Evolutionary conservation across 2,329 filamentous ascomycete species (phyloP).

Genomic region (Fusarium kyushuense): DNA sequence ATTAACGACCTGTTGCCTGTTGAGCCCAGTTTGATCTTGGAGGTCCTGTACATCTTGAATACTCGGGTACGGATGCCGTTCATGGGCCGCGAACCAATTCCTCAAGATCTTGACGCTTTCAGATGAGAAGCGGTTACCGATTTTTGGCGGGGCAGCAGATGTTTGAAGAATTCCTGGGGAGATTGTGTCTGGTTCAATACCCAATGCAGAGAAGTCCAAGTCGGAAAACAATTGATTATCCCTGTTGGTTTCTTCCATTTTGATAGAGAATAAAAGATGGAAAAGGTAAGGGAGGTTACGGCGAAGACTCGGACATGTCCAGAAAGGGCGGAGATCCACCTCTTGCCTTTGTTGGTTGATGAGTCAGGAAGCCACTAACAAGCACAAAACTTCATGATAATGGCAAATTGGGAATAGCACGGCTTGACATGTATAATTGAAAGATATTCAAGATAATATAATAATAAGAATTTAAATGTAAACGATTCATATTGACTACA

Average conservation of each 20-base stretch:
- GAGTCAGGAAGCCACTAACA: constrained; percentile 20
- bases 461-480: no score
- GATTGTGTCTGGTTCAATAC: constrained; percentile 12
- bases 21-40: constrained; percentile 79
- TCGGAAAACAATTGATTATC: background rate
- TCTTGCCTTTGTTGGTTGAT: constrained; percentile 4
- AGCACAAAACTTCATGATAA: constrained; percentile 10
- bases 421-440: no score
- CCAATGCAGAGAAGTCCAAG: background rate
- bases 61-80: constrained; percentile 82
- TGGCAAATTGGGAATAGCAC: background rate
- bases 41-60: constrained; percentile 83
- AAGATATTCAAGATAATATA: no score
- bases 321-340: constrained; percentile 40
- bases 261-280: constrained; percentile 7
- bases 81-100: constrained; percentile 81
- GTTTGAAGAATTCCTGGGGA: constrained; percentile 31
- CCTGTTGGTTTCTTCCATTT: constrained; percentile 3
- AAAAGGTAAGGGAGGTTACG: constrained; percentile 6
- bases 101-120: constrained; percentile 67
- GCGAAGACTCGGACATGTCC: constrained; percentile 39
- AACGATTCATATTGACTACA: no score
- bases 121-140: constrained; percentile 33
- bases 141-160: constrained; percentile 32
- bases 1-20: constrained; percentile 82